phyloP scores from a whole-genome alignment of 192 early-diverging fungal species.

The Gorgonomyces haynaldii region DNA sequence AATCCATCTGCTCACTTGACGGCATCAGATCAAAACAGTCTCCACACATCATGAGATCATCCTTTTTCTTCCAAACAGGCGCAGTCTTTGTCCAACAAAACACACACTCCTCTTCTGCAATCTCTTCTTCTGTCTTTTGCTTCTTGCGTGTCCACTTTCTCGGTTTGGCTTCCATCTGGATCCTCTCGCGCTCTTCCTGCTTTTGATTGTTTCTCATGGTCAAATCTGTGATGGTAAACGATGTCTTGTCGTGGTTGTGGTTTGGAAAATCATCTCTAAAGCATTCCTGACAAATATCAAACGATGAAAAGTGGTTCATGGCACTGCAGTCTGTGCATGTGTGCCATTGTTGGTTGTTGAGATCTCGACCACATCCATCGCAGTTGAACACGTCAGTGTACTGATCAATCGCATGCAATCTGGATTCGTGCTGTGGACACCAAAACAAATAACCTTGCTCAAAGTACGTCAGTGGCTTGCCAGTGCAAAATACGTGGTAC shows the following conservation, averaged over 20 bases:
- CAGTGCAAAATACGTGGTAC: slow-evolving; percentile 73
- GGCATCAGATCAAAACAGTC: too few species aligned
- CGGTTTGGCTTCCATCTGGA: too few species aligned
- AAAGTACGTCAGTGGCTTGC: slow-evolving; percentile 56
- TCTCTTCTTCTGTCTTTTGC: too few species aligned
- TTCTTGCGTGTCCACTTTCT: too few species aligned
- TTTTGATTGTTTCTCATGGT: too few species aligned
- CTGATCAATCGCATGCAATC: slow-evolving; percentile 35
- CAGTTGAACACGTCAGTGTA: slow-evolving; percentile 63
- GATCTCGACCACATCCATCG: slow-evolving; percentile 46
- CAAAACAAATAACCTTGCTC: slow-evolving; percentile 76
- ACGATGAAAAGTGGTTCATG: slow-evolving; percentile 53
- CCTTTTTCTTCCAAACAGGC: too few species aligned
- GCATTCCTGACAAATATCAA: slow-evolving; percentile 50
- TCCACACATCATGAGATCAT: too few species aligned
- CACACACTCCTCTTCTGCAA: too few species aligned
- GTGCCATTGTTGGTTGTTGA: slow-evolving; percentile 48
- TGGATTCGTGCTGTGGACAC: slow-evolving; percentile 66
- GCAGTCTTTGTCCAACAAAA: too few species aligned
- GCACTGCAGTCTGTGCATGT: slow-evolving; percentile 47
- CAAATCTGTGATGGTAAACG: not conserved
- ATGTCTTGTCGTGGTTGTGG: slow-evolving; percentile 1
- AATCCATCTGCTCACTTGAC: too few species aligned
- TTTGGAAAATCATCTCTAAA: slow-evolving; percentile 13
- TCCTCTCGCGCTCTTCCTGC: too few species aligned